These are phyloP conservation scores for Geranium incanum DNA, from an alignment of 441 rosid genomes.

Conservation along the genomic window DNA sequence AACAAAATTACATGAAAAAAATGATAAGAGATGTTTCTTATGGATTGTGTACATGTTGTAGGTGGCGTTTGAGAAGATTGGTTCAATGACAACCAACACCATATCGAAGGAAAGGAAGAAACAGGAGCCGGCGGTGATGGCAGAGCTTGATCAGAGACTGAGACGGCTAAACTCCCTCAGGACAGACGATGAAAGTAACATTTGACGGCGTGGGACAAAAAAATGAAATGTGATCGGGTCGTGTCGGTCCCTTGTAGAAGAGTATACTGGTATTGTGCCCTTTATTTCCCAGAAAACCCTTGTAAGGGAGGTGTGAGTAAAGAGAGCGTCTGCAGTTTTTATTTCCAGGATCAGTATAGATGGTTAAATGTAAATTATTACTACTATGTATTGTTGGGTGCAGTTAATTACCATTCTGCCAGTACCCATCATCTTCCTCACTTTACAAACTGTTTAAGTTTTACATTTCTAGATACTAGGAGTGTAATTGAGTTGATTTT, in stretches of 20 bases:
- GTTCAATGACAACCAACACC: conserved; percentile 75
- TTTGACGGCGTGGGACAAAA: neutral
- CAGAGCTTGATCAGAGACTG: conserved; percentile 86
- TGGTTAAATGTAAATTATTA: conserved; percentile 29
- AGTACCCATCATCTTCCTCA: too few relatives aligned
- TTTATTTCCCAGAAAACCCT: conserved; percentile 1
- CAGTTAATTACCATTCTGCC: neutral
- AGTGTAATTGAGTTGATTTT: too few relatives aligned
- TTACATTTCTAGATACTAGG: too few relatives aligned
- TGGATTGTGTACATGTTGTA: conserved; percentile 24
- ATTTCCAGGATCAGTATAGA: conserved; percentile 22
- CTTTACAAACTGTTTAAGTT: too few relatives aligned
- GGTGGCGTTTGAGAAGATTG: conserved; percentile 89
- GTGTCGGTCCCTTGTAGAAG: conserved; percentile 20
- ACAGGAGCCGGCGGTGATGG: conserved; percentile 95
- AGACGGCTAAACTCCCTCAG: conserved; percentile 66
- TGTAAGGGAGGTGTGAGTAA: conserved; percentile 17
- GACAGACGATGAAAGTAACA: conserved; percentile 36
- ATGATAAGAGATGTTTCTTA: neutral
- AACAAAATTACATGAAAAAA: neutral
- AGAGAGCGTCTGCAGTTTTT: conserved; percentile 14
- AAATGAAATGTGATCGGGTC: conserved; percentile 17
- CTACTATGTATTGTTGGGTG: neutral
- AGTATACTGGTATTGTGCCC: neutral
- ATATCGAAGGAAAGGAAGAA: conserved; percentile 92